Evolutionary conservation across 225 moss, liverwort and hornwort genomes (phyloP), one percentile per base, ranked within the genome.

Genomic region (Neckera pumila): DNA sequence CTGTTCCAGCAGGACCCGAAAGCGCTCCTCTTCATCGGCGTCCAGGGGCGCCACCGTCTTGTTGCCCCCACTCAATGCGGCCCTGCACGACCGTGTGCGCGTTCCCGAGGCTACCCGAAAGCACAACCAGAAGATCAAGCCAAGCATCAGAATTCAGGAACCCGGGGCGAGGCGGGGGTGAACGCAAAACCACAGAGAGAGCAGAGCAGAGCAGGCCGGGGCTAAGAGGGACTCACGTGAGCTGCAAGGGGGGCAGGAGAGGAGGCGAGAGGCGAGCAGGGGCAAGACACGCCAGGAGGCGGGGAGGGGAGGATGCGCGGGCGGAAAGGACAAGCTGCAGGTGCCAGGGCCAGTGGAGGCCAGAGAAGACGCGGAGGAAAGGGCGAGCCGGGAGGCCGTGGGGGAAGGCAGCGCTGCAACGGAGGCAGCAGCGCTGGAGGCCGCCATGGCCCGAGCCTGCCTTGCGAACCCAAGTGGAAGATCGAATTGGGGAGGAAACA

Each of bases 11-110:
- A 90, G 61, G 6, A 89, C 89, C 21, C 87, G 90, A 18, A 90
- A 73, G 64, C 90, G 89, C 72, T 92, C 92, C 90, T 85, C 84
- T 70, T 91, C 92, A 36, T 89, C 90, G 13, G 89, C 82, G 34
- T 85, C 83, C 6, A 86, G 54, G 53, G 76, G 88, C 36, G 63
- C 83, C 33, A 76, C 75, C 56, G 88, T 40, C 10, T 79, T 73
- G 64, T 83, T 81, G n/a, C 58, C 47, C 30, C 90, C 91, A 43
- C 85, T 77, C 76, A 83, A 78, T 49, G 87, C 90, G 40, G 93
- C 91, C 67, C 89, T 82, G 87, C 79, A 45, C 7, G 70, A 62
- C 54, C 67, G 27, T 13, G 86, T 31, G 36, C 78, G 62, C 60
- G 14, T 53, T 45, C 47, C 77, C 23, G 70, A 60, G 71, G 62